Base-by-base conservation (phyloP, 371 early-diverging fungal genomes). In the Rhizopus arrhizus region DNA sequence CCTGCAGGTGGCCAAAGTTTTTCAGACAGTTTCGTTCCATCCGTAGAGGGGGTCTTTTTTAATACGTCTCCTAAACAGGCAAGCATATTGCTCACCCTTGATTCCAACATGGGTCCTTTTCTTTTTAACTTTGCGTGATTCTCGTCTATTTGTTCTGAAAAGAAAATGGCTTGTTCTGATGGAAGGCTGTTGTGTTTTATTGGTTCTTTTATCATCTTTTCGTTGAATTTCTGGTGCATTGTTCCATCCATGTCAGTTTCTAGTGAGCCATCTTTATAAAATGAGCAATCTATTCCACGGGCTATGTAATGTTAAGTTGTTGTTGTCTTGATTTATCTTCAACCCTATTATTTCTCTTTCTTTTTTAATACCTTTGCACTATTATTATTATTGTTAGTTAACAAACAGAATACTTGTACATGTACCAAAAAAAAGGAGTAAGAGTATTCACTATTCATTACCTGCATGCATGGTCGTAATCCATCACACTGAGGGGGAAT, bases 381-480 rank as follows among this genome's bases (percentile, higher is more conserved):
- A 28, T 6, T 31, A 22, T 22, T 22, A 22, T 22, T 22, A 22
- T 22, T 22, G 2, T 22, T 22, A 22, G 22, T 22, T 22, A 22
- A 22, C 22, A 33, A 33, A 36, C n/a, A 22, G 45, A 28, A 35
- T 12, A 32, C 11, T 3, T 12, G 29, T 16, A 35, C 3, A 35
- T 38, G 40, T 7, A 5, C 10, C 9, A 13, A 33, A 40, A 40
- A 40, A 40, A 40, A 40, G 0, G 12, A 40, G 40, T 40, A 22
- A 22, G 22, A 22, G 22, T 22, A 22, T 22, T 22, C 1, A 22
- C 22, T 22, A 12, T 10, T 38, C 42, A 55, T 51, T 64, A 69
- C 70, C 70, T 70, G 70, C 70, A 65, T 65, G 56, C 70, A 70
- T 16, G 70, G 70, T 35, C 63, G 50, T 22, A 70, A 40, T 2